Conservation (phyloP, 352 stramenopile species). For the Globisporangium viniferum region DNA sequence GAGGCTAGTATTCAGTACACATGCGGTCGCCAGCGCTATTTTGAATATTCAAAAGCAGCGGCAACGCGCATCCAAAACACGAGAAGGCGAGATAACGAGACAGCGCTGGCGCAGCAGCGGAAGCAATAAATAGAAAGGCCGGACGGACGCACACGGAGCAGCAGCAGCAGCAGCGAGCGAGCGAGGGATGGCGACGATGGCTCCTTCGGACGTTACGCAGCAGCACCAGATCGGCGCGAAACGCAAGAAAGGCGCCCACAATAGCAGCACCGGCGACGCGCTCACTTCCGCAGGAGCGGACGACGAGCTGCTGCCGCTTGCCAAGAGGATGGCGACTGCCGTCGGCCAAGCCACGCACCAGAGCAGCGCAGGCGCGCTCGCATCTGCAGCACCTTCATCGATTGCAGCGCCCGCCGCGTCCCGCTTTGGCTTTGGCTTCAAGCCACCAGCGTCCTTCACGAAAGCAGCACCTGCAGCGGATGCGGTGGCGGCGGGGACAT, state of each 20-base stretch:
- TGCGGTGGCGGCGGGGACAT: neutral
- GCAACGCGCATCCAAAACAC: neutral
- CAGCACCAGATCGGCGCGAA: slow-evolving; percentile 11
- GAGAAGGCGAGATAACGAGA: neutral
- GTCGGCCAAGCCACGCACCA: slow-evolving; percentile 7
- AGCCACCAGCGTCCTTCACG: slow-evolving; percentile 7
- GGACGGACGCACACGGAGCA: neutral
- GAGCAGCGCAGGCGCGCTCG: slow-evolving; percentile 7
- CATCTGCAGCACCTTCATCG: neutral
- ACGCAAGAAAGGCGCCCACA: slow-evolving; percentile 15
- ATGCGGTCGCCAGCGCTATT: neutral
- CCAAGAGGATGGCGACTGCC: slow-evolving; percentile 15
- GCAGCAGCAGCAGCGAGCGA: neutral
- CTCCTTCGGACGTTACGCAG: slow-evolving; percentile 12
- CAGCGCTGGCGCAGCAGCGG: slow-evolving; percentile 16
- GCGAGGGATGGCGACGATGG: slow-evolving; percentile 4
- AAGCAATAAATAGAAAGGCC: slow-evolving; percentile 14
- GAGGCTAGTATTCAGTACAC: neutral
- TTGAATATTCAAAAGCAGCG: slow-evolving; percentile 3
- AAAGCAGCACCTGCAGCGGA: slow-evolving; percentile 8
- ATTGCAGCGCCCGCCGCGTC: neutral
- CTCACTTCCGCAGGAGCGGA: neutral
- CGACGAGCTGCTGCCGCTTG: slow-evolving; percentile 4
- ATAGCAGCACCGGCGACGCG: slow-evolving; percentile 1
- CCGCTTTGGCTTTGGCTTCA: slow-evolving; percentile 41